These are phyloP conservation scores for Mucor racemosus DNA, from an alignment of 371 early-diverging fungal species.

Conservation along the genomic window DNA sequence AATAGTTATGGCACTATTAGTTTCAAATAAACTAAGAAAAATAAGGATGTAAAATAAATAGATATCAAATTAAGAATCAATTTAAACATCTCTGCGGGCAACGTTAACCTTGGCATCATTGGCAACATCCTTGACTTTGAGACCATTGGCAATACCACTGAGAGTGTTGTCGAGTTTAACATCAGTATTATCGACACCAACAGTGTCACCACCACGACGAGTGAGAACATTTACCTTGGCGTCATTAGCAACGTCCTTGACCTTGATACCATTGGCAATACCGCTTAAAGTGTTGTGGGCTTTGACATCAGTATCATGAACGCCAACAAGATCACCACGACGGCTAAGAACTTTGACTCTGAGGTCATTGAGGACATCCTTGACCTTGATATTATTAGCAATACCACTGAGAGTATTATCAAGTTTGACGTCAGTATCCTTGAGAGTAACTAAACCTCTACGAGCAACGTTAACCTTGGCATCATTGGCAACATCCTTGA, in stretches of 20 bases:
- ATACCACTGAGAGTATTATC: not conserved
- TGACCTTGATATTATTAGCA: not conserved
- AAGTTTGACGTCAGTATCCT: too few species aligned
- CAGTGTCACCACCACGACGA: too few species aligned
- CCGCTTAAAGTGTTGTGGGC: not conserved
- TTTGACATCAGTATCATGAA: not conserved
- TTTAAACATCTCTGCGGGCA: not conserved
- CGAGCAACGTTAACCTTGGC: not conserved
- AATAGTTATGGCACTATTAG: conserved; percentile 10
- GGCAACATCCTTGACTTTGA: not conserved
- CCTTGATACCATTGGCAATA: not conserved
- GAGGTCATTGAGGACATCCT: not conserved
- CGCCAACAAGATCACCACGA: not conserved
- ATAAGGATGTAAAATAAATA: conserved; percentile 2
- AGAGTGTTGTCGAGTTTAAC: conserved; percentile 4
- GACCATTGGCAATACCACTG: conserved; percentile 7
- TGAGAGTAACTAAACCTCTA: not conserved
- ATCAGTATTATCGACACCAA: not conserved
- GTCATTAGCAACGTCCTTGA: not conserved
- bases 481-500: not conserved
- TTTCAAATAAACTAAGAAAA: conserved; percentile 4
- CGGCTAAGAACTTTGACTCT: not conserved
- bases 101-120: not conserved
- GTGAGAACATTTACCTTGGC: not conserved
- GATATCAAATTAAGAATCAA: not conserved